A percentile compares a stretch with the other conserved stretches of the same genome.
Conservation (phyloP, 371 early-diverging fungal genomes). For the Thermomucor indicae-seudaticae region DNA sequence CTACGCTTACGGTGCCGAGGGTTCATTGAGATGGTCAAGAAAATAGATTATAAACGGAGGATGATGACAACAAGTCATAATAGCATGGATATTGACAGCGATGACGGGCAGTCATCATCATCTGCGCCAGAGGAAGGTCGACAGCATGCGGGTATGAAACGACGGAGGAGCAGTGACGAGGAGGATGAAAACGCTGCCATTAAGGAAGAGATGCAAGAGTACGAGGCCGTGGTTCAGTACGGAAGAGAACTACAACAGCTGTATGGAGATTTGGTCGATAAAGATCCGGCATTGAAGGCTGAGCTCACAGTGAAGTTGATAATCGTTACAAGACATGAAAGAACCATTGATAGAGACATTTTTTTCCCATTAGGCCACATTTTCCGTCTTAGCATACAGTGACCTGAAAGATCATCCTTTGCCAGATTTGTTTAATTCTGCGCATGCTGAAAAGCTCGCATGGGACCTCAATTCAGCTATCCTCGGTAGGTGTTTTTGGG, state of each 20-base stretch:
- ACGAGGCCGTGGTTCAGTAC: conserved; percentile 46
- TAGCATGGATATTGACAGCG: conserved; percentile 10
- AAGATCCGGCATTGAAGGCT: conserved; percentile 2
- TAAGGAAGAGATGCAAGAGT: neutral
- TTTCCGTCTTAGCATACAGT: conserved; percentile 73
- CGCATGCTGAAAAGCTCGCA: conserved; percentile 59
- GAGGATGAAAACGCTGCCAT: neutral
- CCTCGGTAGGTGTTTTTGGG: conserved; percentile 41
- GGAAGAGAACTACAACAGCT: conserved; percentile 63
- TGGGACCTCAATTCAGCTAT: conserved; percentile 67
- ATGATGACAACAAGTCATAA: neutral
- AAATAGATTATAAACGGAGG: neutral
- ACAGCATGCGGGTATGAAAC: conserved; percentile 17
- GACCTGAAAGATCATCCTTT: conserved; percentile 50
- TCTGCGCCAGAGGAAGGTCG: conserved; percentile 10
- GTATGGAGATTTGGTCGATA: conserved; percentile 38
- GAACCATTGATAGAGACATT: neutral
- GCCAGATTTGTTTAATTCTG: conserved; percentile 44
- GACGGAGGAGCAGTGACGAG: conserved; percentile 27
- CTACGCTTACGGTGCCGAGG: conserved; percentile 76
- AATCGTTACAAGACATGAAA: conserved; percentile 15
- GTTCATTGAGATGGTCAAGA: conserved; percentile 76
- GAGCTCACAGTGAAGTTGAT: conserved; percentile 2
- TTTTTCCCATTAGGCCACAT: conserved; percentile 27
- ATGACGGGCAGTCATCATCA: neutral